Conservation (phyloP, 2,329 filamentous ascomycete species). For the Scedosporium dehoogii region DNA sequence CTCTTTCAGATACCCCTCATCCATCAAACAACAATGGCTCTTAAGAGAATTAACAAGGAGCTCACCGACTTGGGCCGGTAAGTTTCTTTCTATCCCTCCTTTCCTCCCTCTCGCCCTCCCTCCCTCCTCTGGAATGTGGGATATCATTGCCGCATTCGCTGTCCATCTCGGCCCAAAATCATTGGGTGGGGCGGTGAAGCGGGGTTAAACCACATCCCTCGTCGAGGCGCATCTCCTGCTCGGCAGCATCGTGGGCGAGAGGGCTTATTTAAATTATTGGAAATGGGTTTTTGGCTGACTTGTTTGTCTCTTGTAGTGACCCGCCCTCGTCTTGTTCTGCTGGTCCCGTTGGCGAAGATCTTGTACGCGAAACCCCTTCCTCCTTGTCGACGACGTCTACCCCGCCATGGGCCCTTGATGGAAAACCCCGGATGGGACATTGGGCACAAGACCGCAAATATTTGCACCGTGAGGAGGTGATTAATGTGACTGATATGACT, state of each 20-base stretch:
- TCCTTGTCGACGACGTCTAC: neutral
- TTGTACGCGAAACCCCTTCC: slow-evolving; percentile 56
- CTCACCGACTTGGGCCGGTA: slow-evolving; percentile 85
- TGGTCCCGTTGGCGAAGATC: slow-evolving; percentile 90
- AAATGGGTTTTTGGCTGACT: slow-evolving; percentile 17
- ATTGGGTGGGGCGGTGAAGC: neutral
- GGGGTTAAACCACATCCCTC: neutral
- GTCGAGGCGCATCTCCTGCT: neutral
- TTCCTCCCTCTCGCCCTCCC: too few species aligned
- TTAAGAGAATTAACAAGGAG: slow-evolving; percentile 94
- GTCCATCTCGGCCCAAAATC: neutral
- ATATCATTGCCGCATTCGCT: neutral
- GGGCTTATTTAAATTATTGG: neutral
- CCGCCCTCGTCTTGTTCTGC: slow-evolving; percentile 98
- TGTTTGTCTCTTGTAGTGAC: slow-evolving; percentile 51
- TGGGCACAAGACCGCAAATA: neutral
- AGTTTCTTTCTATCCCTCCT: slow-evolving; percentile 15
- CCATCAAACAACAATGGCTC: slow-evolving; percentile 51
- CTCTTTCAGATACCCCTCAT: slow-evolving; percentile 1
- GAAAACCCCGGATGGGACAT: neutral
- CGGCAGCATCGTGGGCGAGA: neutral
- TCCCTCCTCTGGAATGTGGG: neutral
- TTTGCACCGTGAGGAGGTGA: neutral
- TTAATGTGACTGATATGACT: neutral
- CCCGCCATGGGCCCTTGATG: neutral